phyloP scores from a whole-genome alignment of 441 rosid species.

The Viola pubescens region DNA sequence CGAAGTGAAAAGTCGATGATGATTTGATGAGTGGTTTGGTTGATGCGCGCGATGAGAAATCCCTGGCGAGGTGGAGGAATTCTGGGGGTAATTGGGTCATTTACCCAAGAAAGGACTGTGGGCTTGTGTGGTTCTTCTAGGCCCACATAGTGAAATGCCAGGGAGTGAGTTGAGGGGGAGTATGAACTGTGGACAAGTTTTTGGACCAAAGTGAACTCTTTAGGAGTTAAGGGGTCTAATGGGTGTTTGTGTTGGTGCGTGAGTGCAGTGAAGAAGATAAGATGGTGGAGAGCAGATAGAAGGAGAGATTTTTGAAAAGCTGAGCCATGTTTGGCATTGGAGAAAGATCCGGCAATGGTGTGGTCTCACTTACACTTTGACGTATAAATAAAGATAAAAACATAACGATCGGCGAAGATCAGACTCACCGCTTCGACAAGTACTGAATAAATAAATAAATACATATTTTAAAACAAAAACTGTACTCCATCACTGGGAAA shows the following conservation, averaged over 20 bases:
- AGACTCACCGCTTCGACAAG: too few species aligned
- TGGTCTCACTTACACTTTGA: too few species aligned
- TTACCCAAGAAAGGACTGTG: slow-evolving; percentile 23
- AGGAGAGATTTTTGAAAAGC: slow-evolving; percentile 1
- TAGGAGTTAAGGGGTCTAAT: slow-evolving; percentile 25
- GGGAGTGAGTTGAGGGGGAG: slow-evolving; percentile 5
- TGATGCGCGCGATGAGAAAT: slow-evolving; percentile 17
- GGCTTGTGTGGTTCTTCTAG: slow-evolving; percentile 35
- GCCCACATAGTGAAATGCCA: slow-evolving; percentile 32
- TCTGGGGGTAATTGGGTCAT: not conserved
- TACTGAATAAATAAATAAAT: too few species aligned
- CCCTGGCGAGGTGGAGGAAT: slow-evolving; percentile 28
- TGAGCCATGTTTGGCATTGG: slow-evolving; percentile 13
- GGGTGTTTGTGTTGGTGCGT: slow-evolving; percentile 19
- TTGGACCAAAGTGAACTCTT: slow-evolving; percentile 20
- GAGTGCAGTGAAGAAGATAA: slow-evolving; percentile 4
- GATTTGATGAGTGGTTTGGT: slow-evolving; percentile 26
- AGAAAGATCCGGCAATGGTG: too few species aligned
- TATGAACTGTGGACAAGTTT: slow-evolving; percentile 10
- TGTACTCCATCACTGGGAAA: too few species aligned
- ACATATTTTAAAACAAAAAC: too few species aligned
- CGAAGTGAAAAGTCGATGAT: slow-evolving; percentile 20
- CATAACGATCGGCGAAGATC: too few species aligned
- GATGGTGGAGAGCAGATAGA: slow-evolving; percentile 12
- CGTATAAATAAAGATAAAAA: too few species aligned